Percentiles rank a stretch among this genome's conserved stretches.
Conservation (phyloP, 768 basidiomycete genomes). For the Infundibulicybe gibba region DNA sequence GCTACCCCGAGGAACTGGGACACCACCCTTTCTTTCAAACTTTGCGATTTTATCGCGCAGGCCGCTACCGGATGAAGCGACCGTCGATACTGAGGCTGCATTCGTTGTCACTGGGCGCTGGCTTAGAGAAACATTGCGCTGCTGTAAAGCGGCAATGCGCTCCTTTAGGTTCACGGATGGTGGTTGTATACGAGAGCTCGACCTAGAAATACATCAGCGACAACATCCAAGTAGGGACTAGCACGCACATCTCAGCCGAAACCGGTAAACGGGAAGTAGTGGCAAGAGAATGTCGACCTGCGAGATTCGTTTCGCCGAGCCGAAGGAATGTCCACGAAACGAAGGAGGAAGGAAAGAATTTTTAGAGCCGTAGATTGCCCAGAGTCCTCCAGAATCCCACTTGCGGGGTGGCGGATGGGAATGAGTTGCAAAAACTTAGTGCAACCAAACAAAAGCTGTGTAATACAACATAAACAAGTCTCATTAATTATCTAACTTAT, state of each 20-base stretch:
- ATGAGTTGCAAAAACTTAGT: too few relatives aligned
- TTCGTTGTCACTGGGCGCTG: constrained; percentile 18
- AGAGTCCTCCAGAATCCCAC: too few relatives aligned
- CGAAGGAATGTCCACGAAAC: too few relatives aligned
- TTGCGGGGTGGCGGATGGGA: too few relatives aligned
- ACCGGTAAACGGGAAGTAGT: background rate
- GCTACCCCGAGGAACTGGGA: constrained; percentile 71
- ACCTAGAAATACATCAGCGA: constrained; percentile 11
- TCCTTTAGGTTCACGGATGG: constrained; percentile 65
- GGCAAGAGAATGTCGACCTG: background rate
- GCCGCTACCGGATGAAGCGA: constrained; percentile 18
- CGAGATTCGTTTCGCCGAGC: too few relatives aligned
- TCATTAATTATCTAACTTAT: background rate
- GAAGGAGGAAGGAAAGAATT: too few relatives aligned
- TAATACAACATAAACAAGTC: background rate
- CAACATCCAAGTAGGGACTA: constrained; percentile 4
- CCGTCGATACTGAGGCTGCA: constrained; percentile 21
- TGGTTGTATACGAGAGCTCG: constrained; percentile 25
- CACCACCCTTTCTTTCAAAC: constrained; percentile 76
- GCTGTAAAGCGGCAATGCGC: constrained; percentile 79
- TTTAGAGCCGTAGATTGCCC: too few relatives aligned
- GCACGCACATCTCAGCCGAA: constrained; percentile 2
- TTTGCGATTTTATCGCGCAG: constrained; percentile 72
- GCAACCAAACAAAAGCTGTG: too few relatives aligned
- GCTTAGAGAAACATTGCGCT: constrained; percentile 36